Conservation (phyloP, 2,329 filamentous ascomycete genomes). For the Aspergillus unguis region DNA sequence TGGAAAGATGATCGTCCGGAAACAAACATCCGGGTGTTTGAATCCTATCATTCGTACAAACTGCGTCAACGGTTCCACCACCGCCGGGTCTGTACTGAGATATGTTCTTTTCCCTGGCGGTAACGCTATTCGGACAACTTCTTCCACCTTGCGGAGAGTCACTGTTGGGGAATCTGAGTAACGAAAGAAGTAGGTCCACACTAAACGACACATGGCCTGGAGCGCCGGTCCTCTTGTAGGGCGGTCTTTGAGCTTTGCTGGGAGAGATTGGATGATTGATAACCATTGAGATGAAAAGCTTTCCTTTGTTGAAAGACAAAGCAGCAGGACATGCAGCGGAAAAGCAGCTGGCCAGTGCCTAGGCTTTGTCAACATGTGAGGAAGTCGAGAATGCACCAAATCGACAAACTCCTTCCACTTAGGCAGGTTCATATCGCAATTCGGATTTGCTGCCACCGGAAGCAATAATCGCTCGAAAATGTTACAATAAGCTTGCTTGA, state of each 20-base stretch:
- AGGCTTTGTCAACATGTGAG: conserved; percentile 83
- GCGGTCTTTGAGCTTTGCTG: conserved; percentile 80
- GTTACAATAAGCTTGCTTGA: conserved; percentile 94
- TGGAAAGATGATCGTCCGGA: conserved; percentile 88
- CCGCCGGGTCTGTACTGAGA: conserved; percentile 75
- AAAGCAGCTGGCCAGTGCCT: conserved; percentile 89
- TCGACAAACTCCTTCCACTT: conserved; percentile 86
- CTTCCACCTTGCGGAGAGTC: conserved; percentile 77
- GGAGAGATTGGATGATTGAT: conserved; percentile 71
- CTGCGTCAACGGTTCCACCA: conserved; percentile 86
- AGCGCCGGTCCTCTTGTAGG: conserved; percentile 73
- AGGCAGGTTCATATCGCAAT: conserved; percentile 70
- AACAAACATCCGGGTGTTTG: conserved; percentile 90
- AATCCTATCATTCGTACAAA: conserved; percentile 92
- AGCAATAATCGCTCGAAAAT: conserved; percentile 82
- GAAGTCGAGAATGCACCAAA: conserved; percentile 71
- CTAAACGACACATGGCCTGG: conserved; percentile 81
- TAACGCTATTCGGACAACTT: conserved; percentile 80
- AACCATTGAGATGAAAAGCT: conserved; percentile 84
- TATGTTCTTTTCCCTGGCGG: conserved; percentile 76
- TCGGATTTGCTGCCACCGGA: conserved; percentile 78
- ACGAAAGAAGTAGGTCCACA: conserved; percentile 94
- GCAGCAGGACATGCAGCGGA: conserved; percentile 77
- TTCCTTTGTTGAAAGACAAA: conserved; percentile 85
- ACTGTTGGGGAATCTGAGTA: conserved; percentile 67